These are phyloP conservation scores for Tinospora cordifolia DNA, from an alignment of 164 flowering plant genomes.

Conservation along the genomic window DNA sequence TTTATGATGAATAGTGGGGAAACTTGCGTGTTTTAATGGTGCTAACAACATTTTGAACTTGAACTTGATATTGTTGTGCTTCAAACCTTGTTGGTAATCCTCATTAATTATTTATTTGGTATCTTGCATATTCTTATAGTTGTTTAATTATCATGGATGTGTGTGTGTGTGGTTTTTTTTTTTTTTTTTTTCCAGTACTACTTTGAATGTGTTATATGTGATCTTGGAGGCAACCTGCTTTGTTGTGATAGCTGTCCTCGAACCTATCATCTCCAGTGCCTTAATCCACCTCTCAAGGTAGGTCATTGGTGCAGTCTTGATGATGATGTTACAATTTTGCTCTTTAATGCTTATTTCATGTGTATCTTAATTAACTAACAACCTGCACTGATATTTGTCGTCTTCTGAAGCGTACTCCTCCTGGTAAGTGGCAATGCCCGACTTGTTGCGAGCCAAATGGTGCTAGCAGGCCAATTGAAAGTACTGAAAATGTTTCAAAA, in stretches of 20 bases:
- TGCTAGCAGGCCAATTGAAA: constrained; percentile 31
- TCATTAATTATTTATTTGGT: background rate
- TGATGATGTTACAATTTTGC: background rate
- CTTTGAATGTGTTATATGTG: constrained; percentile 92
- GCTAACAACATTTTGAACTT: background rate
- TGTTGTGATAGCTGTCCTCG: constrained; percentile 96
- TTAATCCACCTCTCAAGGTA: constrained; percentile 96
- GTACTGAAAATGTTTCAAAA: constrained; percentile 44
- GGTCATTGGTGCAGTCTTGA: constrained; percentile 12
- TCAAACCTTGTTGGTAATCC: background rate
- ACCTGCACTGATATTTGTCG: background rate
- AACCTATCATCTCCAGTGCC: constrained; percentile 93
- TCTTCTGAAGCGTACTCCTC: constrained; percentile 63
- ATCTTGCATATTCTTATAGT: background rate
- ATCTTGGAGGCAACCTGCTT: constrained; percentile 88
- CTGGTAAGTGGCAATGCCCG: constrained; percentile 87
- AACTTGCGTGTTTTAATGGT: background rate
- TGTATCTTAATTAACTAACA: background rate
- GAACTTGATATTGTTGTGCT: background rate
- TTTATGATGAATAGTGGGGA: background rate
- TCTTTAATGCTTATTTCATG: background rate
- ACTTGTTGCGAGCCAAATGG: constrained; percentile 46
- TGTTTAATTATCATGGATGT: constrained; percentile 1
- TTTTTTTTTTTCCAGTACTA: constrained; percentile 54
- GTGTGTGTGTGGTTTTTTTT: background rate